These are phyloP conservation scores for Cercospora janseana DNA, from an alignment of 2,329 filamentous ascomycete genomes.

Conservation along the genomic window DNA sequence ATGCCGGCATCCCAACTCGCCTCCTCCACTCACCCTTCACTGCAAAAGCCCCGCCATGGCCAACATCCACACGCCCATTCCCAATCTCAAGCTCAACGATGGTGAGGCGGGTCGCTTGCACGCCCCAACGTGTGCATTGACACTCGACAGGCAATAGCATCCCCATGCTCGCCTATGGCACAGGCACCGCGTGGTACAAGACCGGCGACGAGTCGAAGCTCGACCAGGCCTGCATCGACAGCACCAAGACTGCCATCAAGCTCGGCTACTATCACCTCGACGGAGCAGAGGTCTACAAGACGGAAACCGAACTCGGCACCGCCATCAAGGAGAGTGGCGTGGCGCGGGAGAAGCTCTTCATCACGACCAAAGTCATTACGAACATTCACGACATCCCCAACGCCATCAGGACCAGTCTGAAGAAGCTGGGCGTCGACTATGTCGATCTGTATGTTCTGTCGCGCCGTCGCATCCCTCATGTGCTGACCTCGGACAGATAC, in stretches of 20 bases:
- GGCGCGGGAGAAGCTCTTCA: constrained; percentile 48
- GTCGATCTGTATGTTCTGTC: constrained; percentile 55
- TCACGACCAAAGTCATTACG: constrained; percentile 57
- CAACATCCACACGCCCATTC: constrained; percentile 47
- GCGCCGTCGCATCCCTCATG: not conserved
- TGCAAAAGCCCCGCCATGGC: constrained; percentile 25
- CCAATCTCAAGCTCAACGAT: constrained; percentile 66
- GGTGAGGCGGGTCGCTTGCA: constrained; percentile 35
- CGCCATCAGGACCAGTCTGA: constrained; percentile 56
- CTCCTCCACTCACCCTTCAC: not conserved
- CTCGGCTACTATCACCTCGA: constrained; percentile 72
- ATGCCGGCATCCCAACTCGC: not conserved
- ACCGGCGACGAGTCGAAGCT: constrained; percentile 49
- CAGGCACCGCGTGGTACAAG: constrained; percentile 68
- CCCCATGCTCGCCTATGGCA: constrained; percentile 69
- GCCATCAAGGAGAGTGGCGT: constrained; percentile 47
- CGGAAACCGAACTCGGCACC: constrained; percentile 50
- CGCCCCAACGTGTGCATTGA: not conserved
- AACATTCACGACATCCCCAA: constrained; percentile 56
- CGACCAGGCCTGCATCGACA: constrained; percentile 58
- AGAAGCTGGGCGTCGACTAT: constrained; percentile 60
- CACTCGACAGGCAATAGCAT: constrained; percentile 55
- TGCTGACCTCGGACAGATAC: constrained; percentile 36
- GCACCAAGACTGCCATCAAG: constrained; percentile 62
- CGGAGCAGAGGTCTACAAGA: constrained; percentile 64